Evolutionary conservation across 2,329 filamentous ascomycete genomes (phyloP).

Genomic region (Rhinocladiella similis): DNA sequence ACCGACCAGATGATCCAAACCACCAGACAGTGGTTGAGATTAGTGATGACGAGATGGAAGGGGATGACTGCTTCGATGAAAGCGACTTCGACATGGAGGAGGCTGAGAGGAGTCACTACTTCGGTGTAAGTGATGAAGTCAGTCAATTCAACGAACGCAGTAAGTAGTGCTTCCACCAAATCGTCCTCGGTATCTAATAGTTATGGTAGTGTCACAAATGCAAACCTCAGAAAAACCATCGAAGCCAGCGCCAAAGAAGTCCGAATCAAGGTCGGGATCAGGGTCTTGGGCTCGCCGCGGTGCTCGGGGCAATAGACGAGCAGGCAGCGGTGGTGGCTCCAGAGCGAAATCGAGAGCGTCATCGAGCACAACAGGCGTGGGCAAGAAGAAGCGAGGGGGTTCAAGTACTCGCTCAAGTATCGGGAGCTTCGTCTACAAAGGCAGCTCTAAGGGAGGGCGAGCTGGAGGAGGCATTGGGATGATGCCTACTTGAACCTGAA

Average conservation of each 20-base stretch:
- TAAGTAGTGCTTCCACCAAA: conserved; percentile 13
- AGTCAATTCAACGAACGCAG: conserved; percentile 26
- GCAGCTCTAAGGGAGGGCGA: not conserved
- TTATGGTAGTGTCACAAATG: conserved; percentile 24
- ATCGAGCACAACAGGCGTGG: conserved; percentile 1
- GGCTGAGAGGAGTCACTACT: conserved; percentile 29
- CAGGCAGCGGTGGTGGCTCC: not conserved
- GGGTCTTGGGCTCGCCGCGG: not conserved
- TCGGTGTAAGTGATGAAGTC: conserved; percentile 23
- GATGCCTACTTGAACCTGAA: conserved; percentile 1
- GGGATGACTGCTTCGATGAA: conserved; percentile 32
- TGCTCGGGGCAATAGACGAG: not conserved
- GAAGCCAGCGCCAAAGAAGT: conserved; percentile 3
- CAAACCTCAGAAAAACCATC: conserved; percentile 9
- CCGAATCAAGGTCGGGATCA: conserved; percentile 1
- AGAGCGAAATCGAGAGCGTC: conserved; percentile 2
- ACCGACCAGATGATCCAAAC: conserved; percentile 51
- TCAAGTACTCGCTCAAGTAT: conserved; percentile 5
- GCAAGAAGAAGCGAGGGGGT: conserved; percentile 6
- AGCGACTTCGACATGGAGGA: conserved; percentile 24
- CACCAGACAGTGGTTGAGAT: conserved; percentile 50
- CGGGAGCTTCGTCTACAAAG: not conserved
- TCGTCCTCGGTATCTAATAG: conserved; percentile 7
- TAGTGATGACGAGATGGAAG: conserved; percentile 38
- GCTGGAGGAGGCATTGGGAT: conserved; percentile 2